Conservation (phyloP, 2,329 filamentous ascomycete species). For the Chaetomiaceae sp. region DNA sequence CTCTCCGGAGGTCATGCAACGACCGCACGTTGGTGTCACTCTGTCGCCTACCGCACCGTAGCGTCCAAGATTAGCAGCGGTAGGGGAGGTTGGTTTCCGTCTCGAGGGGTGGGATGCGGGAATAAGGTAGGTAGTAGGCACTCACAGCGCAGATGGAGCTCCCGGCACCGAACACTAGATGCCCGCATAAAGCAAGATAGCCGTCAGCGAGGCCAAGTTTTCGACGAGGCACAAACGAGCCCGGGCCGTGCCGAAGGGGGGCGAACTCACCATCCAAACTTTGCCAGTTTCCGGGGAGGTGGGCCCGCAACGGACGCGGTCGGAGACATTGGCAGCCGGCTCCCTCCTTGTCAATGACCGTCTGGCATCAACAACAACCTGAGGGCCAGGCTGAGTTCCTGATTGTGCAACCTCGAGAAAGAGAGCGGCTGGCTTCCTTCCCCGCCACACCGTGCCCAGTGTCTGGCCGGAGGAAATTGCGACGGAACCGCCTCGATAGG, state of each 20-base stretch:
- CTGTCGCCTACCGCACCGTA: slow-evolving; percentile 34
- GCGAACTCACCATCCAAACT: slow-evolving; percentile 19
- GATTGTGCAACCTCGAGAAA: too few species aligned
- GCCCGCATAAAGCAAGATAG: neutral
- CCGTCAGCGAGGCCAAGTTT: slow-evolving; percentile 4
- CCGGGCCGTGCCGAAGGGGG: too few species aligned
- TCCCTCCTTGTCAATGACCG: neutral
- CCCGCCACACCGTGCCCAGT: too few species aligned
- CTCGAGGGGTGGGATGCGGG: neutral
- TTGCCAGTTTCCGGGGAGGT: slow-evolving; percentile 9
- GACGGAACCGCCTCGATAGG: too few species aligned
- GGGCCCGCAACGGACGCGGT: slow-evolving; percentile 7
- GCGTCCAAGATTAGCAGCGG: neutral
- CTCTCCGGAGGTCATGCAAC: slow-evolving; percentile 25
- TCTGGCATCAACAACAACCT: neutral
- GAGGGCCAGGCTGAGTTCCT: too few species aligned
- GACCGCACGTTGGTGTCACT: slow-evolving; percentile 29
- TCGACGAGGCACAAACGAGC: too few species aligned
- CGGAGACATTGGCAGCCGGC: slow-evolving; percentile 8
- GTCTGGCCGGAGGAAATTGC: too few species aligned
- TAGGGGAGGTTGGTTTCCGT: too few species aligned
- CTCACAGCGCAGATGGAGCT: slow-evolving; percentile 43
- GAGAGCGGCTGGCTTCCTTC: too few species aligned
- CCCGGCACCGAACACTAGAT: slow-evolving; percentile 40
- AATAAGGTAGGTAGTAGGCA: neutral